A percentile compares a stretch with the other conserved stretches of the same genome.
These are phyloP conservation scores for Eremothecium sinecaudum DNA, from an alignment of 1,139 yeast species.

Conservation along the genomic window DNA sequence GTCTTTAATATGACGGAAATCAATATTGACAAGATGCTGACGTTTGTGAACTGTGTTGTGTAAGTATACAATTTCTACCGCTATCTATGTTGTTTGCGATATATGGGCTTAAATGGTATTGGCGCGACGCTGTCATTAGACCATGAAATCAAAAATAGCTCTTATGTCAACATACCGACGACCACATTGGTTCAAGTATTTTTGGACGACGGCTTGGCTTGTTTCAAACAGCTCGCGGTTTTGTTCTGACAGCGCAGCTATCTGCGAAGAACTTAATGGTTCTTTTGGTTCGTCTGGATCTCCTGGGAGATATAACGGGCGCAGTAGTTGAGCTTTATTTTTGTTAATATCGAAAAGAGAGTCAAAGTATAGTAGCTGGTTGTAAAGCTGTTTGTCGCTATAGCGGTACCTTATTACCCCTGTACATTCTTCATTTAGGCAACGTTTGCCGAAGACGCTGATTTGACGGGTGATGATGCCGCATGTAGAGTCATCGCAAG, in stretches of 20 bases:
- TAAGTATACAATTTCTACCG: too few relatives aligned
- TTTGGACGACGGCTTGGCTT: conserved; percentile 55
- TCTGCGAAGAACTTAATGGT: conserved; percentile 44
- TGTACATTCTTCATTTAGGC: conserved; percentile 59
- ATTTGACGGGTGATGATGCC: conserved; percentile 74
- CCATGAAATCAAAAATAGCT: conserved; percentile 56
- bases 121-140: not conserved
- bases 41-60: too few relatives aligned
- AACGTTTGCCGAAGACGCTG: conserved; percentile 80
- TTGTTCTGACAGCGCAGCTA: conserved; percentile 71
- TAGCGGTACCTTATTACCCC: conserved; percentile 78
- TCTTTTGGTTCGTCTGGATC: conserved; percentile 34
- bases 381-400: conserved; percentile 72
- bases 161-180: conserved; percentile 88
- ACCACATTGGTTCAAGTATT: conserved; percentile 76
- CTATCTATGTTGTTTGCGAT: not conserved
- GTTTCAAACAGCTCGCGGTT: conserved; percentile 55
- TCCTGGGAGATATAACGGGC: conserved; percentile 37
- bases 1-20: too few relatives aligned
- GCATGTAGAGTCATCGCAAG: conserved; percentile 81
- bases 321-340: conserved; percentile 49
- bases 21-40: too few relatives aligned
- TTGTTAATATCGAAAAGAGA: conserved; percentile 76
- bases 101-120: not conserved
- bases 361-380: conserved; percentile 72